These are phyloP conservation scores for Canna indica DNA, from an alignment of 176 grass and related monocot species.

Conservation along the genomic window DNA sequence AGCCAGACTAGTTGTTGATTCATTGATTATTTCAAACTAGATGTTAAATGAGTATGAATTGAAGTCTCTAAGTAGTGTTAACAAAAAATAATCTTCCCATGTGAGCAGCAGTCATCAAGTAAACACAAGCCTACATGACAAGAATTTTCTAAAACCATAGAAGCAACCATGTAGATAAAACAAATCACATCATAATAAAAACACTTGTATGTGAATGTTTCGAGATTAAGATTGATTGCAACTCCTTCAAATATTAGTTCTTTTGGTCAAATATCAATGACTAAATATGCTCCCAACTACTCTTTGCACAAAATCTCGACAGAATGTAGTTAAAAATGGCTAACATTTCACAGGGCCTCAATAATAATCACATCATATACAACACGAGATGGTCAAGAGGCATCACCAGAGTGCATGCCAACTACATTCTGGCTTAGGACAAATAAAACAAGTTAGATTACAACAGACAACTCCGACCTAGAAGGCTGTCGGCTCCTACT, in stretches of 20 bases:
- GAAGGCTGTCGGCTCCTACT: not conserved
- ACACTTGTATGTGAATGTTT: not conserved
- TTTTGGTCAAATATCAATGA: not conserved
- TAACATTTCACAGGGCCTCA: not conserved
- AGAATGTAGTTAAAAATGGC: not conserved
- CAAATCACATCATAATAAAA: not conserved
- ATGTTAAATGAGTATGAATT: no score
- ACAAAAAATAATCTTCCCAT: no score
- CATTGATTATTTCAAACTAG: no score
- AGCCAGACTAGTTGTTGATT: no score
- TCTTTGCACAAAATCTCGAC: not conserved
- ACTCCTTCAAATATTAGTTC: not conserved
- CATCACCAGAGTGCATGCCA: conserved; percentile 7
- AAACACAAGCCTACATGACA: no score
- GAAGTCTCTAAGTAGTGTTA: no score
- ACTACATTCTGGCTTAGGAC: not conserved
- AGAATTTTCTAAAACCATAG: no score
- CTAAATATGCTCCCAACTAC: not conserved
- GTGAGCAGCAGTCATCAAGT: no score
- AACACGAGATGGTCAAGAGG: conserved; percentile 3
- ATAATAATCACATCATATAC: conserved; percentile 33
- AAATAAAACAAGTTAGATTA: conserved; percentile 5
- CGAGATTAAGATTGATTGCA: not conserved
- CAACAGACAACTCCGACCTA: not conserved
- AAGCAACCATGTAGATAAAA: not conserved